These are phyloP conservation scores for Monosporascus sp. DNA, from an alignment of 2,329 filamentous ascomycete genomes.

Conservation along the genomic window DNA sequence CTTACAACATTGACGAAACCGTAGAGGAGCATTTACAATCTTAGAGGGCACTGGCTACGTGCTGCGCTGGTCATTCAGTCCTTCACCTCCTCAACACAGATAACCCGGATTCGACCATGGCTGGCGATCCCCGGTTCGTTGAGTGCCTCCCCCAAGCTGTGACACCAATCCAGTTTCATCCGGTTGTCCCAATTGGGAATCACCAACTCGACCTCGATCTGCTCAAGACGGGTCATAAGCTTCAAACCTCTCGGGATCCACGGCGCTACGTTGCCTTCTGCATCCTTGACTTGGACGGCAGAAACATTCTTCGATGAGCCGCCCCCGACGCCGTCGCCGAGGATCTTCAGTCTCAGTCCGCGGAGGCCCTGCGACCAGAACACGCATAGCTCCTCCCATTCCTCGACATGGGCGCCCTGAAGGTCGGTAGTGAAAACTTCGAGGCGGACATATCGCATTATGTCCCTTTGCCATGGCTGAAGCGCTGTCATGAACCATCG, in stretches of 20 bases:
- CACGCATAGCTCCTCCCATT: conserved; percentile 31
- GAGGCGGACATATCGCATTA: conserved; percentile 33
- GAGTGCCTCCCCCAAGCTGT: conserved; percentile 20
- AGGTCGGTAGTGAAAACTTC: conserved; percentile 35
- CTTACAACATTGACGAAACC: too few relatives aligned
- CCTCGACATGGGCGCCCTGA: conserved; percentile 15
- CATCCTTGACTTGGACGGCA: conserved; percentile 2
- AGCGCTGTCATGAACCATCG: conserved; percentile 28
- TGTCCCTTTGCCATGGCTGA: conserved; percentile 34
- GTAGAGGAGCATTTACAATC: too few relatives aligned
- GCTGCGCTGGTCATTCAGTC: neutral
- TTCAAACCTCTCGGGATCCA: conserved; percentile 29
- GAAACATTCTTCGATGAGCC: neutral
- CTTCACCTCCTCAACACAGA: conserved; percentile 10
- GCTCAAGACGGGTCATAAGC: conserved; percentile 24
- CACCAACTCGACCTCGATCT: conserved; percentile 36
- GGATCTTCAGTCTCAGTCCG: conserved; percentile 33
- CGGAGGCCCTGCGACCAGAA: conserved; percentile 27
- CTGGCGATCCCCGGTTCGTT: conserved; percentile 5
- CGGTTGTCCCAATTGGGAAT: conserved; percentile 21
- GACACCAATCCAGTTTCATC: conserved; percentile 30
- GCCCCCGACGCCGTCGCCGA: conserved; percentile 14
- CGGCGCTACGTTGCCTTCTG: neutral
- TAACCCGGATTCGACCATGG: conserved; percentile 7
- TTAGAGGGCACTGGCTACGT: too few relatives aligned